These are phyloP conservation scores for Diplodia sapinea DNA, from an alignment of 2,329 filamentous ascomycete genomes.

Conservation along the genomic window DNA sequence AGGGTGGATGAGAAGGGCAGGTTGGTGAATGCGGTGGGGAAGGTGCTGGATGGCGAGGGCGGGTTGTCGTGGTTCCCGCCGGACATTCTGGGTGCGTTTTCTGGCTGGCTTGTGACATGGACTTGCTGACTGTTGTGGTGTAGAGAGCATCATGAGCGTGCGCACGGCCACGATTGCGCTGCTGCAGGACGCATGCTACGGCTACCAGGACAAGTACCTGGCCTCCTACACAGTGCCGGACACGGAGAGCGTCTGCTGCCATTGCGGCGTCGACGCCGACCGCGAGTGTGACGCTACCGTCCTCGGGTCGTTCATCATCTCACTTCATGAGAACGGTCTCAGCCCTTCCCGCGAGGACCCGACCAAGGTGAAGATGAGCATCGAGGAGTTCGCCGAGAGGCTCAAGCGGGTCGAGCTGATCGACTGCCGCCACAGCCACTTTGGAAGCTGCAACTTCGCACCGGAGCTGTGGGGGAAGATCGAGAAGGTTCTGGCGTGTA, in stretches of 20 bases:
- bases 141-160: constrained; percentile 7
- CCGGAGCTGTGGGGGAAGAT: not conserved
- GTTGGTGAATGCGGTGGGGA: not conserved
- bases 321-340: not conserved
- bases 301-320: constrained; percentile 1
- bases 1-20: not conserved
- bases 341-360: not conserved
- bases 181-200: constrained; percentile 15
- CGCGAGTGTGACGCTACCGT: not conserved
- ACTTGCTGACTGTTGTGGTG: not conserved
- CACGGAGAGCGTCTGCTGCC: not conserved
- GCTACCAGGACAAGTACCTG: not conserved
- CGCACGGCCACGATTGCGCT: not conserved
- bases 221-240: not conserved
- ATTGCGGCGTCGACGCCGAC: not conserved
- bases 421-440: not conserved
- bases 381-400: not conserved
- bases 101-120: not conserved
- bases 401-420: not conserved
- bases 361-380: not conserved
- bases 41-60: not conserved
- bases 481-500: not conserved
- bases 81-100: not conserved
- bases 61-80: not conserved
- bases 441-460: not conserved